Percentiles rank a stretch among this genome's conserved stretches.
Evolutionary conservation across 345 rosid genomes (phyloP).

Genomic region (Citrus inodora): DNA sequence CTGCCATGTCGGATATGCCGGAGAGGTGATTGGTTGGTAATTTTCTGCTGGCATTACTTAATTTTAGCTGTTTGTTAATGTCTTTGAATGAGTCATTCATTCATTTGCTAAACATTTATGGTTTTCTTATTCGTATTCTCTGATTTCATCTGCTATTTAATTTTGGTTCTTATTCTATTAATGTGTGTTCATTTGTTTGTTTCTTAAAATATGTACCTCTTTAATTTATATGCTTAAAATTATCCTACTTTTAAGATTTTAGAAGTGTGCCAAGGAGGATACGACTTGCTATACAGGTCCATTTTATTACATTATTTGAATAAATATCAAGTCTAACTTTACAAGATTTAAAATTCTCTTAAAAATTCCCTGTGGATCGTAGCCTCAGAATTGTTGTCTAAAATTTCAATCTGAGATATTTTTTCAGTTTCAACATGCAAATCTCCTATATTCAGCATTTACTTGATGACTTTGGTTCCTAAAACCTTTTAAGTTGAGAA

Average conservation of each 20-base stretch:
- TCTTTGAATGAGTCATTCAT: background rate
- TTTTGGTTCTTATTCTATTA: background rate
- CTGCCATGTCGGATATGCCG: rapidly evolving
- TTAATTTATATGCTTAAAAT: too few relatives aligned
- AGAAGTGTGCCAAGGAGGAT: too few relatives aligned
- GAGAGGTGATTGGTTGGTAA: background rate
- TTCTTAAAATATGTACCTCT: too few relatives aligned
- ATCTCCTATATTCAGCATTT: background rate
- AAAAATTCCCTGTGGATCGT: background rate
- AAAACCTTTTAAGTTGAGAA: background rate
- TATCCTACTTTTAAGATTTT: too few relatives aligned
- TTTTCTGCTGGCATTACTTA: background rate
- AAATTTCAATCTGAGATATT: background rate
- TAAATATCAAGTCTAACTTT: too few relatives aligned
- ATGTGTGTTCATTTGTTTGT: background rate
- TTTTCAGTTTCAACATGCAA: background rate
- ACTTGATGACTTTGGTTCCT: background rate
- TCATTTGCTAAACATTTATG: too few relatives aligned
- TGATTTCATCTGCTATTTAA: too few relatives aligned
- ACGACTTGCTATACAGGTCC: too few relatives aligned
- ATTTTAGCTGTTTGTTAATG: background rate
- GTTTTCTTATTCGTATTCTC: too few relatives aligned
- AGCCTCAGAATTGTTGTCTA: too few relatives aligned
- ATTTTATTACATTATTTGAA: too few relatives aligned
- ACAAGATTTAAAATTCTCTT: background rate